phyloP scores from a whole-genome alignment of 306 rosid genomes.

The Begonia peltatifolia region DNA sequence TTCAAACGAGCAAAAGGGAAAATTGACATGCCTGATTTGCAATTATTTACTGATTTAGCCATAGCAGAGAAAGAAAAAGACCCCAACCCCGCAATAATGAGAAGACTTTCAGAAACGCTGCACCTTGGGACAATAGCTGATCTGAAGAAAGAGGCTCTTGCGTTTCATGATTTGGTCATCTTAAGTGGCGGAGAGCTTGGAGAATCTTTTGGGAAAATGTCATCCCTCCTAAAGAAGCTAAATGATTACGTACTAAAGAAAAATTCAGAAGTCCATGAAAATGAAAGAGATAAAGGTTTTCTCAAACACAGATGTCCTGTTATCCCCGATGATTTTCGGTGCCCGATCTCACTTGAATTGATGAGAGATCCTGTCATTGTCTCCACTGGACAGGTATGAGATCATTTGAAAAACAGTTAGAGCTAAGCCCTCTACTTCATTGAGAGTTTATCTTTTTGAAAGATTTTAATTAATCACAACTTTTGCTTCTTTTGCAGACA shows the following conservation, averaged over 20 bases:
- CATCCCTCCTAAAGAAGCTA: conserved; percentile 58
- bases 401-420: background rate
- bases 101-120: conserved; percentile 71
- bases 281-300: conserved; percentile 31
- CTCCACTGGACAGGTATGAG: conserved; percentile 89
- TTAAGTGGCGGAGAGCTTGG: conserved; percentile 37
- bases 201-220: conserved; percentile 37
- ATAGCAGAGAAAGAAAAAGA: conserved; percentile 48
- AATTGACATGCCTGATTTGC: conserved; percentile 42
- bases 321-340: conserved; percentile 93
- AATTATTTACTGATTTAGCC: conserved; percentile 51
- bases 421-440: background rate
- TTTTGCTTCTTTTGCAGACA: conserved; percentile 43
- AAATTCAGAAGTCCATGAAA: conserved; percentile 36
- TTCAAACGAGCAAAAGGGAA: conserved; percentile 71
- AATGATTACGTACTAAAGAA: conserved; percentile 40
- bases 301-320: conserved; percentile 87
- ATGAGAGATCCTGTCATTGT: conserved; percentile 97
- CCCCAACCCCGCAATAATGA: conserved; percentile 48
- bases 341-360: conserved; percentile 91
- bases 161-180: conserved; percentile 58
- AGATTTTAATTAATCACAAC: conserved; percentile 9
- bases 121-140: conserved; percentile 59
- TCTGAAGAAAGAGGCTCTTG: conserved; percentile 65
- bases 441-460: background rate